Evolutionary conservation across 1,139 yeast genomes (phyloP).

Genomic region (Yamadazyma sp.): DNA sequence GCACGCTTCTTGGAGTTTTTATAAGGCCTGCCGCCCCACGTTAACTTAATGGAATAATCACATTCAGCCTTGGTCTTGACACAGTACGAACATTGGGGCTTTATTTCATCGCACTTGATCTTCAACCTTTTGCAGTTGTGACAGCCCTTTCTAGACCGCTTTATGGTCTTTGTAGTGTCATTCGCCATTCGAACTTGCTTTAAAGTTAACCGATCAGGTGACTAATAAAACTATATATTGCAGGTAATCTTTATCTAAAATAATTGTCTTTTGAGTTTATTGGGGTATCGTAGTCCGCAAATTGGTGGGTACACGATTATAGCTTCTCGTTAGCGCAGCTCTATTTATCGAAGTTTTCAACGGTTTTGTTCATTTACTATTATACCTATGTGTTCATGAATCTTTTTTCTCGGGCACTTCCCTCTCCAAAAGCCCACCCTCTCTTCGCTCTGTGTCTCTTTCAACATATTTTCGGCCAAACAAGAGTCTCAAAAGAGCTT

Average conservation of each 20-base stretch:
- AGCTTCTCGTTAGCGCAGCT: too few relatives aligned
- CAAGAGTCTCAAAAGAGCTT: constrained; percentile 39
- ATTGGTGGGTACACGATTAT: too few relatives aligned
- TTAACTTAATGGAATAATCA: constrained; percentile 64
- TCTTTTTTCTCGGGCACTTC: background rate
- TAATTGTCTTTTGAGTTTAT: too few relatives aligned
- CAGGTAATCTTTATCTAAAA: too few relatives aligned
- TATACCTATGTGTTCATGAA: too few relatives aligned
- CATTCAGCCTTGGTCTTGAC: constrained; percentile 46
- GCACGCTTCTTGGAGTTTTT: constrained; percentile 42
- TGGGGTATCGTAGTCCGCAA: too few relatives aligned
- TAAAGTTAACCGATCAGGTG: constrained; percentile 2
- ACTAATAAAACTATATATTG: too few relatives aligned
- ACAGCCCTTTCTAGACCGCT: constrained; percentile 51
- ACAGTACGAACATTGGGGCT: constrained; percentile 68
- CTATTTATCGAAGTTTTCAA: too few relatives aligned
- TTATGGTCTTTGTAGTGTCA: constrained; percentile 8
- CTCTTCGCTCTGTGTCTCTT: constrained; percentile 54
- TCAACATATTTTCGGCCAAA: constrained; percentile 54
- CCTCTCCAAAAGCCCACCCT: constrained; percentile 34
- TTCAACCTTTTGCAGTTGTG: constrained; percentile 67
- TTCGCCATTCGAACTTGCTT: background rate
- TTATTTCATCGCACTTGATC: constrained; percentile 70
- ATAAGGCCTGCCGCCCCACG: constrained; percentile 80
- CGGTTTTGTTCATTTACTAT: constrained; percentile 3